These are phyloP conservation scores for Imleria badia DNA, from an alignment of 768 basidiomycete genomes.

Conservation along the genomic window DNA sequence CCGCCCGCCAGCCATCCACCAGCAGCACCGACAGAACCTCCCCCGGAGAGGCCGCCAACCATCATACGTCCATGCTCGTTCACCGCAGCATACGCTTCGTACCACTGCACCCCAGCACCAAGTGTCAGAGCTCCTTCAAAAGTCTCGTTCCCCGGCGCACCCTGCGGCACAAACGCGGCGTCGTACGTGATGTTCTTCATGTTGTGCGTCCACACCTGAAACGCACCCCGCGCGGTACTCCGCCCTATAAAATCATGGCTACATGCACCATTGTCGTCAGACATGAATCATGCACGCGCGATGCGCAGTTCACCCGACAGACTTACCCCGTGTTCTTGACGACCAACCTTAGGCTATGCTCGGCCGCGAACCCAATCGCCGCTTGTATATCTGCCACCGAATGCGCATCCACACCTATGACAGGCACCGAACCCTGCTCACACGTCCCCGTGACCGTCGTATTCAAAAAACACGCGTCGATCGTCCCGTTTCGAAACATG, in stretches of 20 bases:
- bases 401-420: constrained; percentile 23
- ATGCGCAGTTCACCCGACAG: background rate
- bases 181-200: constrained; percentile 39
- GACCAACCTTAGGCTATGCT: constrained; percentile 16
- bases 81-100: constrained; percentile 40
- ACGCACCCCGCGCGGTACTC: constrained; percentile 37
- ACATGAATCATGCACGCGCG: background rate
- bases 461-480: constrained; percentile 38
- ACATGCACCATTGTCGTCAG: background rate
- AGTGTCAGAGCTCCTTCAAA: constrained; percentile 25
- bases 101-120: constrained; percentile 48
- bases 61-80: constrained; percentile 37
- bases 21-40: constrained; percentile 35
- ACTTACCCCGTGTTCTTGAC: constrained; percentile 27
- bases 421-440: constrained; percentile 20
- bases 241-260: constrained; percentile 42
- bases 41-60: constrained; percentile 40
- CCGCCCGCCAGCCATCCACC: constrained; percentile 51
- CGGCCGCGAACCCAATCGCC: constrained; percentile 20
- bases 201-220: constrained; percentile 43
- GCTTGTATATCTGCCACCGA: constrained; percentile 19
- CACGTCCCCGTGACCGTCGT: constrained; percentile 26
- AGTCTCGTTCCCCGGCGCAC: constrained; percentile 19
- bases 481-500: constrained; percentile 43
- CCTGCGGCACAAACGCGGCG: constrained; percentile 32